phyloP scores from a whole-genome alignment of 2,329 filamentous ascomycete genomes.

The Hypoxylon sp. region DNA sequence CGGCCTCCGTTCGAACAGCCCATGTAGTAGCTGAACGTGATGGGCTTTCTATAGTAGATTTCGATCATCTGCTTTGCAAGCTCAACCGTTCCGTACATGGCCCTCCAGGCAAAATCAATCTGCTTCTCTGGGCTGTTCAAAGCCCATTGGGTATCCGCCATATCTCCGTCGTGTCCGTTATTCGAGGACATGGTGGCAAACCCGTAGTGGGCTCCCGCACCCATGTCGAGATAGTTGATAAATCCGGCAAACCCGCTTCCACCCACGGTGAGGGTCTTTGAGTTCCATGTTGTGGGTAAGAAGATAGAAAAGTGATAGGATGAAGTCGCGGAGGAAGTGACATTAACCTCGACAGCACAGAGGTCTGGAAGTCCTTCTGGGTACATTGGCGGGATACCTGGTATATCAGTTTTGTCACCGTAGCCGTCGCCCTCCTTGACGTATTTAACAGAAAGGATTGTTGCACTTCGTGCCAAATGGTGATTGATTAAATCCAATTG shows the following conservation, averaged over 20 bases:
- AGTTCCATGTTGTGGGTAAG: slow-evolving; percentile 46
- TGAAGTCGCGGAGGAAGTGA: slow-evolving; percentile 41
- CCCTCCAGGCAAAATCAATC: slow-evolving; percentile 37
- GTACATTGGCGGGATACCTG: slow-evolving; percentile 38
- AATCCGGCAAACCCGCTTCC: slow-evolving; percentile 47
- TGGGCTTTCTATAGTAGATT: slow-evolving; percentile 51
- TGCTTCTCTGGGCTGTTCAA: slow-evolving; percentile 41
- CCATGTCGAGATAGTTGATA: slow-evolving; percentile 47
- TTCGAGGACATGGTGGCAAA: slow-evolving; percentile 47
- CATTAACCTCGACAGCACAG: slow-evolving; percentile 46
- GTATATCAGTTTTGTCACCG: slow-evolving; percentile 4
- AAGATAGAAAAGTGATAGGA: slow-evolving; percentile 48
- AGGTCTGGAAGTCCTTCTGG: slow-evolving; percentile 45
- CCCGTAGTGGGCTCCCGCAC: slow-evolving; percentile 40
- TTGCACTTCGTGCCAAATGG: slow-evolving; percentile 11
- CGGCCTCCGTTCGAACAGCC: slow-evolving; percentile 63
- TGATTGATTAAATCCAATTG: slow-evolving; percentile 8
- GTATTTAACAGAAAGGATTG: slow-evolving; percentile 5
- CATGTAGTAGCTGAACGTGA: slow-evolving; percentile 57
- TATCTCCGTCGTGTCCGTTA: slow-evolving; percentile 45
- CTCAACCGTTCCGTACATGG: slow-evolving; percentile 45
- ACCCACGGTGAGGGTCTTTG: slow-evolving; percentile 45
- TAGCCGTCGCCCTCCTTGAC: slow-evolving; percentile 15
- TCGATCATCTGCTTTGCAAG: slow-evolving; percentile 55
- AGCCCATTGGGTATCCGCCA: slow-evolving; percentile 42